Evolutionary conservation across 2,329 filamentous ascomycete genomes (phyloP).

Genomic region (Bipolaris bicolor): DNA sequence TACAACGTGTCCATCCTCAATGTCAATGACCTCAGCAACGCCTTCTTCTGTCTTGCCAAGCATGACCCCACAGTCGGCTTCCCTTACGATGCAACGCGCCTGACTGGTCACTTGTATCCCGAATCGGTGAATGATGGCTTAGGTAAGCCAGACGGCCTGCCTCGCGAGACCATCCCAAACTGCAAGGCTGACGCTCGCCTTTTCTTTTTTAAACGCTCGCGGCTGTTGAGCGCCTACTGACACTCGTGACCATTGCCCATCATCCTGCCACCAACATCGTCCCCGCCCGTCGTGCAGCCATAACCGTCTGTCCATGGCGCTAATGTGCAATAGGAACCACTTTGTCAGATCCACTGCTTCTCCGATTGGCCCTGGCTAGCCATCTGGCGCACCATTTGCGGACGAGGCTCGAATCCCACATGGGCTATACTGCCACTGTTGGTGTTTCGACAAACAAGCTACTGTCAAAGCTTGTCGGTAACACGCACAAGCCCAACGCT

Average conservation of each 20-base stretch:
- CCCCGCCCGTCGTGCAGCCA: not conserved
- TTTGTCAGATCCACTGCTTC: constrained; percentile 49
- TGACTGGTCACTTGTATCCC: constrained; percentile 70
- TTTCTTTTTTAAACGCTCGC: constrained; percentile 4
- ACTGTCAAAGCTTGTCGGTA: constrained; percentile 83
- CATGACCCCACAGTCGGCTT: constrained; percentile 83
- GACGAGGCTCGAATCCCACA: constrained; percentile 71
- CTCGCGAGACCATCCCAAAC: not conserved
- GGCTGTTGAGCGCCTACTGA: constrained; percentile 4
- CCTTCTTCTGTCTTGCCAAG: constrained; percentile 80
- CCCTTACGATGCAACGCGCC: constrained; percentile 70
- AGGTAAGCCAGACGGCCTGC: constrained; percentile 28
- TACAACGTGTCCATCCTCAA: constrained; percentile 81
- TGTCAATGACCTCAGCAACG: constrained; percentile 64
- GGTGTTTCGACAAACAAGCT: constrained; percentile 89
- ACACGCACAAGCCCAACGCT: constrained; percentile 81
- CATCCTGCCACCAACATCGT: constrained; percentile 5
- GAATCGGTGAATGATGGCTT: constrained; percentile 18
- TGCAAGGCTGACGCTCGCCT: constrained; percentile 12
- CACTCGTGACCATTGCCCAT: not conserved
- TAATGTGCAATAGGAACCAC: constrained; percentile 28
- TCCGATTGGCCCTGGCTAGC: constrained; percentile 76
- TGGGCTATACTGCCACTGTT: constrained; percentile 85
- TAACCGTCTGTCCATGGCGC: constrained; percentile 6
- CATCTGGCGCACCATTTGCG: constrained; percentile 81